Base-by-base conservation (phyloP, 78 protist genomes). In the Dictyostelium citrinum region DNA sequence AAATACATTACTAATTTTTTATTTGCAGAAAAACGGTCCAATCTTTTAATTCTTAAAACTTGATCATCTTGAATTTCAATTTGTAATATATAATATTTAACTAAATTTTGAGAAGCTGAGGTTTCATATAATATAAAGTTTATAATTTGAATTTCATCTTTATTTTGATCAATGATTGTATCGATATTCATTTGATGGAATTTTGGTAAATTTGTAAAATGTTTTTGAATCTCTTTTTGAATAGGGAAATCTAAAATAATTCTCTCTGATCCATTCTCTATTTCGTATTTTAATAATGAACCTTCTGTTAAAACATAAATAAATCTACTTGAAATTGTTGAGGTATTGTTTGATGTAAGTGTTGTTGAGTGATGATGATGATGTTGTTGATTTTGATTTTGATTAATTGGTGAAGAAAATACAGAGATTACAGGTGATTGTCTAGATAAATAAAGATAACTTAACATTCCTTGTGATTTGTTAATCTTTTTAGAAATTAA, bases 221-320 rank as follows among this genome's bases (percentile, higher is more conserved):
- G 61, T 77, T 86, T 75, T 86, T 58, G 80, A 43, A 76, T 11
- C 6, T 86, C 92, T n/a, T 80, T 74, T 0, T 37, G 31, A 27
- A 76, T 37, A 31, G 76, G 35, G 35, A 60, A 64, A 17, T 86
- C 92, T 7, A 76, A 64, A 8, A 76, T 24, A 11, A 83, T 80
- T 31, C 31, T 60, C 68, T 86, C 92, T 20, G 68, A 22, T 39
- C 80, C 80, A 45, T 86, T 80, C 29, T 8, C 33, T 31, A 86
- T 86, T 61, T 86, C 92, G 61, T 86, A 86, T 45, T 86, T 86
- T 27, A 76, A 33, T 20, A 86, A 31, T 24, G 92, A 76, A 14
- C 46, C 45, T 31, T 86, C 92, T 6, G 92, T 86, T 55, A 86
- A 43, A 29, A 86, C 80, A 86, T 49, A 86, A 17, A 61, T 43